Evolutionary conservation across 495 filamentous ascomycete genomes (phyloP), one percentile per base, ranked within the genome.

Genomic region (Venustampulla echinocandica): DNA sequence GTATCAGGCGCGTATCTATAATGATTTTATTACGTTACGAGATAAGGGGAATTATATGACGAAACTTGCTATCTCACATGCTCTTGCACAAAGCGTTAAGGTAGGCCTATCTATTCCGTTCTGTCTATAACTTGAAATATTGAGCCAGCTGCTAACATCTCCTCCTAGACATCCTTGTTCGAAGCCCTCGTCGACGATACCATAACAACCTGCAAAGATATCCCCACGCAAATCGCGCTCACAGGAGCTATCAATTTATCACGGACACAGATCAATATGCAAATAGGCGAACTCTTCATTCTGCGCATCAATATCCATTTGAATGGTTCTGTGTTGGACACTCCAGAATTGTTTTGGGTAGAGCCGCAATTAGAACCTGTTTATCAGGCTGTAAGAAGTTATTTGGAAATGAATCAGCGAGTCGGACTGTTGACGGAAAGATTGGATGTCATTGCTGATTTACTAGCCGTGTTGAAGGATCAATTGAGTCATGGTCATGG

Each of bases 1-100:
- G 55, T 98, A 98, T 61, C 92, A 98, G 58, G 87, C 93, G 10
- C 78, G 93, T 28, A 98, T 98, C 60, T 98, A 98, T 71, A 98
- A 98, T 61, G 92, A 98, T 59, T 98, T 98, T 57, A 98, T 98
- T 64, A 89, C 84, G 0, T 65, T 98, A 35, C 75, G 88, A 28
- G 88, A 95, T 49, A 94, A 93, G 57, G 79, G 79, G 53, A 94
- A 94, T 64, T 90, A 96, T 68, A 98, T 98, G 92, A 85, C 82
- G 49, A 98, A 98, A 66, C 71, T 98, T 9, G 89, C 93, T 23
- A 97, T 98, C 57, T 92, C 85, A 11, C 92, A 98, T 66, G 92
- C 89, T 6, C 69, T 98, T 10, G 83, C 90, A 1, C 92, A 98
- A 63, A 92, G 85, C 43, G 93, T 96, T 53, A 90, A 90, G 77